Conservation (phyloP, 495 filamentous ascomycete species). For the Talaromyces wortmannii region DNA sequence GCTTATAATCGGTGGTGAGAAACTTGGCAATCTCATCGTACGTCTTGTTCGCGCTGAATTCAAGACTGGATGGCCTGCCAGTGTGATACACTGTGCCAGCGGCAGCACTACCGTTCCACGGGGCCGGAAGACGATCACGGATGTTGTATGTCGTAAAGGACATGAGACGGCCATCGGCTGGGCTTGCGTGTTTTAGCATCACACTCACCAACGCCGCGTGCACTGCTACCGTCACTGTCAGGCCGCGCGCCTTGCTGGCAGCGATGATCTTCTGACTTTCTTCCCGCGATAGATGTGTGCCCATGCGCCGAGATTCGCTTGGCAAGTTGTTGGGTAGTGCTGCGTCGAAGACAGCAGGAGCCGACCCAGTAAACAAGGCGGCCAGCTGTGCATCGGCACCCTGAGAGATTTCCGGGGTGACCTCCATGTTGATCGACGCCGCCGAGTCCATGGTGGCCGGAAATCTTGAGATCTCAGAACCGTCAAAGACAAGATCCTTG, state of each 20-base stretch:
- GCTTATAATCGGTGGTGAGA: not conserved
- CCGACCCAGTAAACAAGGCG: not conserved
- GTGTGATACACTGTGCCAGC: slow-evolving; percentile 9
- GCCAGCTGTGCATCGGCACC: not conserved
- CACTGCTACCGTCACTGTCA: slow-evolving; percentile 9
- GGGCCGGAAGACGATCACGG: slow-evolving; percentile 5
- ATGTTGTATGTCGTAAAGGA: slow-evolving; percentile 13
- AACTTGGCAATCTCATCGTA: slow-evolving; percentile 5
- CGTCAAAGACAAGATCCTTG: not conserved
- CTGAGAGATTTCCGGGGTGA: not conserved
- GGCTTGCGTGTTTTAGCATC: slow-evolving; percentile 2
- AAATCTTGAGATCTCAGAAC: not conserved
- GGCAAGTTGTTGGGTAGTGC: not conserved
- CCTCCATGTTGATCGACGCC: not conserved
- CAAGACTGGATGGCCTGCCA: slow-evolving; percentile 14
- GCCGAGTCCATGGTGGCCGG: not conserved
- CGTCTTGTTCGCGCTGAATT: not conserved
- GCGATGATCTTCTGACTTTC: not conserved
- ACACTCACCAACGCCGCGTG: slow-evolving; percentile 14
- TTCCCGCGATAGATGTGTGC: not conserved
- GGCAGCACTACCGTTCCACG: not conserved
- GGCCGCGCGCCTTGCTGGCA: slow-evolving; percentile 5
- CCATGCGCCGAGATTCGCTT: not conserved
- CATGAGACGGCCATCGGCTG: not conserved
- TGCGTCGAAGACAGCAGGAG: too few species aligned